These are phyloP conservation scores for Serendipita sp. DNA, from an alignment of 768 basidiomycete genomes.

Conservation along the genomic window DNA sequence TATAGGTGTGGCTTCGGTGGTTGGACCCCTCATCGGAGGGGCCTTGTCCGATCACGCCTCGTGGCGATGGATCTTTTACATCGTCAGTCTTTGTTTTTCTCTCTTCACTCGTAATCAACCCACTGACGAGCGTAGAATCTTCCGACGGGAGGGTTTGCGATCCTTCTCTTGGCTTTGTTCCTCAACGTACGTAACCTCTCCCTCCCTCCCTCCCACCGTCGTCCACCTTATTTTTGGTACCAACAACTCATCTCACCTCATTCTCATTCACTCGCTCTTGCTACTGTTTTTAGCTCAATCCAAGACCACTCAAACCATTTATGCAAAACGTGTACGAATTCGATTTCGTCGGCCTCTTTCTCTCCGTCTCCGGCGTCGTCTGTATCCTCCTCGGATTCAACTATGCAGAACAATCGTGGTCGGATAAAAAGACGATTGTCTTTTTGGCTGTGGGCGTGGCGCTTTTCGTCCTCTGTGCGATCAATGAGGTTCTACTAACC, in stretches of 20 bases:
- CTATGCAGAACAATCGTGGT: conserved; percentile 50
- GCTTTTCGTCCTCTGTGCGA: conserved; percentile 31
- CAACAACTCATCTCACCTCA: too few relatives aligned
- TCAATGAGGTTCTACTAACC: conserved; percentile 34
- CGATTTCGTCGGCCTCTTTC: conserved; percentile 50
- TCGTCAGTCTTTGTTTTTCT: conserved; percentile 5
- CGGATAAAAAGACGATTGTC: conserved; percentile 39
- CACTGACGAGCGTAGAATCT: conserved; percentile 20
- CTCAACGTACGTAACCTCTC: conserved; percentile 27
- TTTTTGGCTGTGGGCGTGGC: conserved; percentile 42
- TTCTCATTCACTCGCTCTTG: too few relatives aligned
- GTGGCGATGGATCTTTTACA: conserved; percentile 51
- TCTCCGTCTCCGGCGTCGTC: conserved; percentile 50
- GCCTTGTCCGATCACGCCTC: conserved; percentile 58
- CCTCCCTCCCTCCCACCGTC: too few relatives aligned
- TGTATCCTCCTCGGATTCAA: conserved; percentile 59
- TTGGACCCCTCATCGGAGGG: conserved; percentile 50
- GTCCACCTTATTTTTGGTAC: neutral
- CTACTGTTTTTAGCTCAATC: conserved; percentile 34
- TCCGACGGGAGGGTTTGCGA: conserved; percentile 57
- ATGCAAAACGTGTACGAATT: conserved; percentile 46
- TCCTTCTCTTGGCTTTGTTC: conserved; percentile 47
- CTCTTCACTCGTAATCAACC: neutral
- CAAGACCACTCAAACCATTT: conserved; percentile 42
- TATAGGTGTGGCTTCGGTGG: conserved; percentile 30